Evolutionary conservation across 2,329 filamentous ascomycete genomes (phyloP), one percentile per base, ranked within the genome.

Genomic region (Pseudocercospora fijiensis): DNA sequence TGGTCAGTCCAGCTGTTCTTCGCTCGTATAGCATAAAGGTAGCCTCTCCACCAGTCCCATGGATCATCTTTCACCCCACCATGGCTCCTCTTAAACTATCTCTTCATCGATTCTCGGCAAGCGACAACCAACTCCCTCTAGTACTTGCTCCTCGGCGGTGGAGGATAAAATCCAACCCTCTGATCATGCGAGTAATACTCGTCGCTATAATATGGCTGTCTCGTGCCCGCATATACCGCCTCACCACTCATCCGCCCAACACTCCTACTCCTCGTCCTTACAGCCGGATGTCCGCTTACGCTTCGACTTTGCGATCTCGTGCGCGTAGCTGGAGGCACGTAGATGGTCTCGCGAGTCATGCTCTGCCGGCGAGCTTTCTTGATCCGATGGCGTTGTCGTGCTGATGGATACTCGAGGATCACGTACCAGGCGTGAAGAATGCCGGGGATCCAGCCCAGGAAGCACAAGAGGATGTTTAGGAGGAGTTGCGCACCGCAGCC

Each of bases 401-500:
- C 30, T 24, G 60, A 65, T 0, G 67, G 67, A 7, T 59, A 65
- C 26, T 66, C 65, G 63, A 64, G 49, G 18, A 67, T 67, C 24
- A 67, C 61, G 60, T 63, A 67, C 65, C 65, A 67, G 2, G 63
- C 58, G 55, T 67, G 63, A 1, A 67, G 16, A 28, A 67, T 57
- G 5, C 37, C 66, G 1, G 71, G 74, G 18, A 76, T 66, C 78
- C 85, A 88, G 78, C 84, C 87, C 70, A 92, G 82, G 72, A 91
- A 86, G 71, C 90, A 95, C 78, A 96, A 57, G 65, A 64, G 83
- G 79, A 96, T 91, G 87, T 95, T 96, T 85, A 96, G 93, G 79
- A 93, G 82, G 74, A 96, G 83, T 77, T 95, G 89, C 71, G 87
- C 86, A 76, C 88, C 88, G 81, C 92, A 96, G 74, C 92, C 92